Evolutionary conservation across 805 yeast genomes (phyloP), one percentile per base, ranked within the genome.

Genomic region (Ogataea populi-albae): DNA sequence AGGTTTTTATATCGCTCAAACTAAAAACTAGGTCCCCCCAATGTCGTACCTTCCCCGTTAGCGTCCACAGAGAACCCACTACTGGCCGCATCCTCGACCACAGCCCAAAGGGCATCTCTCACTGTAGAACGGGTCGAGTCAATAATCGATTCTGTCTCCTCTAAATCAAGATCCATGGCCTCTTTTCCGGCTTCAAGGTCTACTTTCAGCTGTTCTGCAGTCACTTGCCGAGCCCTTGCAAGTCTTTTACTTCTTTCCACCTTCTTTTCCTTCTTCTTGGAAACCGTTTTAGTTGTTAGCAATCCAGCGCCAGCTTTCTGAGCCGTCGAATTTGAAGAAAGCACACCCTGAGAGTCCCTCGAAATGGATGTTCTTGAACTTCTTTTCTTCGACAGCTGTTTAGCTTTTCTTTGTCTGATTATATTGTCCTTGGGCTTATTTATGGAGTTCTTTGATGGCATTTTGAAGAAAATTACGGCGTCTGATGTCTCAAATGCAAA

Each of bases 391-490:
- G 77, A 73, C 20, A 78, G 59, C 26, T 71, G 54, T 22, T 67
- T 59, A 29, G 73, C 68, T 58, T 75, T 80, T 34, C 69, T 68
- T 41, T 69, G 68, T 35, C 77, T 65, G 44, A 62, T 65, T 24
- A 76, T 61, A 43, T 73, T 71, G 48, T 73, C 75, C 57, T 80
- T 81, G 31, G 93, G 95, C 61, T 80, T 85, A 62, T 87, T 88
- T 47, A 86, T 70, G 28, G 87, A 76, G 68, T 85, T 86, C 63
- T 74, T 82, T 12, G 88, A 80, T 22, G 95, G 93, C 95, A 86
- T 86, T 14, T 3, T 32, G 32, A 16, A 25, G 15, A 17, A 15
- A 21, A 12, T 19, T 11, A 4, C 4, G 19, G 16, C 26, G 9
- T 9, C 6, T 10, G 23, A 15, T 28, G 31, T 28, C 5, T 16